A percentile compares a stretch with the other conserved stretches of the same genome.
These are phyloP conservation scores for Achaetomium macrosporum DNA, from an alignment of 2,329 filamentous ascomycete genomes.

Conservation along the genomic window DNA sequence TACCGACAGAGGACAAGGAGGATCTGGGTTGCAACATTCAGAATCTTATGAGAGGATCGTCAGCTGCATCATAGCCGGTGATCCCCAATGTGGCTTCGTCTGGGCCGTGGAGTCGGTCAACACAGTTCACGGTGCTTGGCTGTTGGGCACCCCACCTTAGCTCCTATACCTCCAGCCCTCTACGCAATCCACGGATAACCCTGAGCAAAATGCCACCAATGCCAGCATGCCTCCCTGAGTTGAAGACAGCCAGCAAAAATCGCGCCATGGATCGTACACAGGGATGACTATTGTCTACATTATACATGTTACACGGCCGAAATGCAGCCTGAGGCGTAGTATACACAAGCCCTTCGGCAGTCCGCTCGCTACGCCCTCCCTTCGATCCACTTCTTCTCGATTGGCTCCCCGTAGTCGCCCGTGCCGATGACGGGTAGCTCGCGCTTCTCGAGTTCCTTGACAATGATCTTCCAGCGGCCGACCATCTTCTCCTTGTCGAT, in stretches of 20 bases:
- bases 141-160: neutral
- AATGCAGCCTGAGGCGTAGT: neutral
- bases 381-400: conserved; percentile 27
- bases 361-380: conserved; percentile 16
- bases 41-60: too few species aligned
- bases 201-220: neutral
- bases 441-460: conserved; percentile 30
- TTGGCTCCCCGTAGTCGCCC: conserved; percentile 25
- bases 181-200: neutral
- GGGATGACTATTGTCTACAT: conserved; percentile 17
- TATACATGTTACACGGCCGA: conserved; percentile 21
- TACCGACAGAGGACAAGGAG: too few species aligned
- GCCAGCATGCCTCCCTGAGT: neutral
- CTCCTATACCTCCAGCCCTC: neutral
- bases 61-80: too few species aligned
- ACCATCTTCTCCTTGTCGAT: conserved; percentile 39
- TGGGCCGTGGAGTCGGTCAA: neutral
- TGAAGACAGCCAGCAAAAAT: neutral
- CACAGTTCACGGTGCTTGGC: neutral
- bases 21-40: too few species aligned
- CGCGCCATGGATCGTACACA: too few species aligned
- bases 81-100: too few species aligned
- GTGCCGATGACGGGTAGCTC: conserved; percentile 31
- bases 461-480: conserved; percentile 36
- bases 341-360: neutral